Base-by-base conservation (phyloP, 805 yeast species). In the Candida coleopterorum region DNA sequence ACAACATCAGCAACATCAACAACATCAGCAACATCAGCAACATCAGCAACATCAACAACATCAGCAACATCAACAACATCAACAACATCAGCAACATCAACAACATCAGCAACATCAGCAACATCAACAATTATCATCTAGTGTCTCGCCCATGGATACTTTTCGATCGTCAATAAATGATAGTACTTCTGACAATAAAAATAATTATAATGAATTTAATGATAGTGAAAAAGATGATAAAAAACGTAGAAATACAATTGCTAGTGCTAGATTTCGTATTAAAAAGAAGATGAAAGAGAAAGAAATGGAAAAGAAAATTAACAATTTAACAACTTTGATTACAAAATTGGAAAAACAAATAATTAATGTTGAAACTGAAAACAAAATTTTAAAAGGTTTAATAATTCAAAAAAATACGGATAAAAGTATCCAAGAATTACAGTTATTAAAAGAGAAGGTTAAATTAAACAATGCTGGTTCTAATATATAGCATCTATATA, bases 211-310 rank as follows among this genome's bases (percentile, higher is more conserved):
- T 25, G 9, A 9, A 14, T 11, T 6, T 24, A 24, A 24, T n/a
- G n/a, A n/a, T n/a, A 30, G 22, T 16, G 9, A 8, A 9, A 5
- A 21, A 6, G 33, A 30, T 30, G 81, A 76, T 42, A 78, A 77
- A 49, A 64, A 79, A 43, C 62, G 74, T 39, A 62, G 82, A 43
- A 78, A 77, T 50, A 76, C 85, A 2, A 77, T 78, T 4, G 86
- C 86, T 0, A 70, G 78, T 30, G 85, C 85, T 0, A 58, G 83
- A 35, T 79, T 79, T 55, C 58, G 85, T 45, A 63, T 74, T 29
- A 79, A 79, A 57, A 77, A 77, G 66, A 78, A 77, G 52, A 49
- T 70, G 43, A 75, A 67, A 51, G 82, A 77, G 46, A 71, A 68
- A 47, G 76, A 76, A 49, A 72, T 79, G 79, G 80, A 75, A 45